phyloP scores from a whole-genome alignment of 495 filamentous ascomycete species.

The Xylaria grammica region DNA sequence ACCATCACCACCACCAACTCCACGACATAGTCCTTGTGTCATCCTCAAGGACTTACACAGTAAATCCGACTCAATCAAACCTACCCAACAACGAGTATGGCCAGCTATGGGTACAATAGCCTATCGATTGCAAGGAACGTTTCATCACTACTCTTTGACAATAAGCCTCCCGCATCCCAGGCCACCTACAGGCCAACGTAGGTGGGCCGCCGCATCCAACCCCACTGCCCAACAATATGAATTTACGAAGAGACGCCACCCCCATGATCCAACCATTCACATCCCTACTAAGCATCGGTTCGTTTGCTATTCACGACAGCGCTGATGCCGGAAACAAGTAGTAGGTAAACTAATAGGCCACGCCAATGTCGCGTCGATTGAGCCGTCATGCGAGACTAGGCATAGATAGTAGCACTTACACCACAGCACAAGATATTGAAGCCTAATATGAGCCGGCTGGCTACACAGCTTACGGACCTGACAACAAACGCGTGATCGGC shows the following conservation, averaged over 20 bases:
- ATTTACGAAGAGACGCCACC: constrained; percentile 2
- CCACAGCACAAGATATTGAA: not conserved
- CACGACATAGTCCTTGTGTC: not conserved
- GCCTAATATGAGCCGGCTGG: no score
- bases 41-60: not conserved
- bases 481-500: not conserved
- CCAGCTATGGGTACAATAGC: not conserved
- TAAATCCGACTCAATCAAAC: not conserved
- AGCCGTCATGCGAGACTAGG: not conserved
- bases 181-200: no score
- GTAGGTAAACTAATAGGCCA: no score
- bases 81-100: not conserved
- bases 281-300: no score
- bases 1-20: not conserved
- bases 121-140: constrained; percentile 1
- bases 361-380: not conserved
- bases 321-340: no score
- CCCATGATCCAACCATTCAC: not conserved
- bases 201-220: no score
- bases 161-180: no score
- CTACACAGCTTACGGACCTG: not conserved
- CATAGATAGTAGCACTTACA: not conserved
- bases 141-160: constrained; percentile 6
- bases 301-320: no score
- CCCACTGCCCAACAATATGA: constrained; percentile 1